Evolutionary conservation across 2,329 filamentous ascomycete genomes (phyloP).

Genomic region (Fusarium chuoi): DNA sequence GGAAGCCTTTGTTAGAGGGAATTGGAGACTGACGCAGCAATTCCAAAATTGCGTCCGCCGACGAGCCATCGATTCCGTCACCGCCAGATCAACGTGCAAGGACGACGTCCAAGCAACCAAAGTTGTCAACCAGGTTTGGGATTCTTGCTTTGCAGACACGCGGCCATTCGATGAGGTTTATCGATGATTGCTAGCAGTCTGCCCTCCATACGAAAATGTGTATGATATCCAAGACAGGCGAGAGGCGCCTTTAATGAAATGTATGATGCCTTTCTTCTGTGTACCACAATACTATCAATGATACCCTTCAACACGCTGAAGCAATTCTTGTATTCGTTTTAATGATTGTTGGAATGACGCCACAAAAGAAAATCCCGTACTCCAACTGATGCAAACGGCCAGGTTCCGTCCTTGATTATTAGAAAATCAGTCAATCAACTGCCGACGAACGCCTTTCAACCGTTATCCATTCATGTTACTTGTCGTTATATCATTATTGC

Average conservation of each 20-base stretch:
- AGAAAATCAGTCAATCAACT: constrained; percentile 21
- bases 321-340: constrained; percentile 26
- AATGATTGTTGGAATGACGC: constrained; percentile 25
- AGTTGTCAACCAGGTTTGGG: constrained; percentile 98
- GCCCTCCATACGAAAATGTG: constrained; percentile 18
- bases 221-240: constrained; percentile 35
- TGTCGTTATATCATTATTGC: constrained; percentile 38
- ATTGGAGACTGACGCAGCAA: constrained; percentile 91
- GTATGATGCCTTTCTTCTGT: constrained; percentile 19
- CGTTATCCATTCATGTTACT: constrained; percentile 23
- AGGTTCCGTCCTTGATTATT: constrained; percentile 27
- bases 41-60: constrained; percentile 91
- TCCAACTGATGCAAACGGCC: constrained; percentile 47
- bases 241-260: constrained; percentile 22
- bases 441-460: constrained; percentile 37
- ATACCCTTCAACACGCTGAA: constrained; percentile 36
- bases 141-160: constrained; percentile 94
- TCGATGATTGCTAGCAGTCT: constrained; percentile 60
- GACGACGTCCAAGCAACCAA: constrained; percentile 87
- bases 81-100: constrained; percentile 80
- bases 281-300: constrained; percentile 40
- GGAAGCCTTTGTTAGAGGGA: constrained; percentile 85
- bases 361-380: constrained; percentile 40
- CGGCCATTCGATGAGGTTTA: constrained; percentile 98
- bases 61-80: constrained; percentile 82